Percentiles rank a stretch among this genome's conserved stretches.
Evolutionary conservation across 768 basidiomycete genomes (phyloP).

Genomic region (Phlebiopsis flavidoalba): DNA sequence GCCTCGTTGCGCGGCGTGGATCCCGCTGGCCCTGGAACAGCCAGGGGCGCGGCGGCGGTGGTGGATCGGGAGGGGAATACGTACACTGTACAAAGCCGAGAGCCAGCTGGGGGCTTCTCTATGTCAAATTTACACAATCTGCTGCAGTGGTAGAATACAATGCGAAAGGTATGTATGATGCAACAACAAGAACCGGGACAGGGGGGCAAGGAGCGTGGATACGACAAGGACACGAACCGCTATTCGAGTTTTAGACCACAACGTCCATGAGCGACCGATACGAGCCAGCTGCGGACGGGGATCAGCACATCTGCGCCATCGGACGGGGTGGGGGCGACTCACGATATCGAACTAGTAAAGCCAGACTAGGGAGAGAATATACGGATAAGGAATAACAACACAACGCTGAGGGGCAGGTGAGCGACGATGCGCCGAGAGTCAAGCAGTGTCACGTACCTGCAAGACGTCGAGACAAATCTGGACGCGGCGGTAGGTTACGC

Average conservation of each 20-base stretch:
- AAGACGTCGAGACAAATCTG: no score
- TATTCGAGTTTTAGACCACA: not conserved
- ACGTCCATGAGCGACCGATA: not conserved
- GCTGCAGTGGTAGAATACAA: conserved; percentile 1
- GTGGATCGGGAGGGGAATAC: no score
- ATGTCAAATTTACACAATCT: not conserved
- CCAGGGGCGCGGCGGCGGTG: no score
- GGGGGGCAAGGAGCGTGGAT: not conserved
- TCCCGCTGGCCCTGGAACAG: no score
- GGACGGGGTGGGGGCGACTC: not conserved
- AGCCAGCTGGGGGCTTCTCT: not conserved
- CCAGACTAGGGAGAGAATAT: conserved; percentile 2
- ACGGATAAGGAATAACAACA: not conserved
- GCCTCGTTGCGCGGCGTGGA: no score
- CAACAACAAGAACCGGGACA: not conserved
- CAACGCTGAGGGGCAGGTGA: not conserved
- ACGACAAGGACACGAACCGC: not conserved
- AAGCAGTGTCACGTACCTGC: not conserved
- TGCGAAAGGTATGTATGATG: not conserved
- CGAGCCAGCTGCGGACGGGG: not conserved
- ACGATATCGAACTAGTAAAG: not conserved
- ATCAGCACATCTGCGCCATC: not conserved
- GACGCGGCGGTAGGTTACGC: not conserved
- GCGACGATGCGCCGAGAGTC: not conserved
- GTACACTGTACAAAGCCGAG: not conserved